Conservation (phyloP, 2,329 filamentous ascomycete species). For the Arthrobotrys entomopaga region DNA sequence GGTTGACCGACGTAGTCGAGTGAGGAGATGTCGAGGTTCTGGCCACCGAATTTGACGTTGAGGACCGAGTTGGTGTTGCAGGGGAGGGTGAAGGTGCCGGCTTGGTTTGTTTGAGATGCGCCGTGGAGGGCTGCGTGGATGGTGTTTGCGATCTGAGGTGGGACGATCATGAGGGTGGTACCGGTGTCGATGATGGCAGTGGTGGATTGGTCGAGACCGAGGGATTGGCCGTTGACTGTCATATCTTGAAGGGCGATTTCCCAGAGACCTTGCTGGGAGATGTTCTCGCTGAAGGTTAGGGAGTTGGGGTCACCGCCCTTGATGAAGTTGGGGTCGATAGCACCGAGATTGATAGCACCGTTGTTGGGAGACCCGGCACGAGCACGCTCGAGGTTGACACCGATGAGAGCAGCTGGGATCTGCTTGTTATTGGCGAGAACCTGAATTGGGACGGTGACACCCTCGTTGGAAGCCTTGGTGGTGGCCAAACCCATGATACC, state of each 20-base stretch:
- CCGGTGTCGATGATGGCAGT: conserved; percentile 69
- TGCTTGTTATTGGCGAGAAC: conserved; percentile 71
- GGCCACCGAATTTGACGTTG: conserved; percentile 17
- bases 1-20: conserved; percentile 16
- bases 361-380: conserved; percentile 73
- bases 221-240: conserved; percentile 65
- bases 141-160: conserved; percentile 9
- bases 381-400: conserved; percentile 72
- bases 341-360: conserved; percentile 68
- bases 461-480: conserved; percentile 64
- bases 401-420: conserved; percentile 19
- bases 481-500: conserved; percentile 78
- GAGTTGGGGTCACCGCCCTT: conserved; percentile 63
- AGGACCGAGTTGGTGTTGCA: conserved; percentile 14
- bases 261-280: conserved; percentile 76
- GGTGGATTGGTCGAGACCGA: conserved; percentile 61
- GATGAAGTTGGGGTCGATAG: conserved; percentile 73
- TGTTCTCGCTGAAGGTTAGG: conserved; percentile 59
- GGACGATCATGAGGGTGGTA: conserved; percentile 72
- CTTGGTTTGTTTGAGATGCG: conserved; percentile 14
- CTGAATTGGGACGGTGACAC: conserved; percentile 70
- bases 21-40: conserved; percentile 6
- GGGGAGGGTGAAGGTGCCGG: conserved; percentile 16
- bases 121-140: conserved; percentile 22
- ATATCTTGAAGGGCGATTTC: conserved; percentile 71